A percentile compares a stretch with the other conserved stretches of the same genome.
Conservation (phyloP, 2,329 filamentous ascomycete species). For the Talaromyces funiculosus region DNA sequence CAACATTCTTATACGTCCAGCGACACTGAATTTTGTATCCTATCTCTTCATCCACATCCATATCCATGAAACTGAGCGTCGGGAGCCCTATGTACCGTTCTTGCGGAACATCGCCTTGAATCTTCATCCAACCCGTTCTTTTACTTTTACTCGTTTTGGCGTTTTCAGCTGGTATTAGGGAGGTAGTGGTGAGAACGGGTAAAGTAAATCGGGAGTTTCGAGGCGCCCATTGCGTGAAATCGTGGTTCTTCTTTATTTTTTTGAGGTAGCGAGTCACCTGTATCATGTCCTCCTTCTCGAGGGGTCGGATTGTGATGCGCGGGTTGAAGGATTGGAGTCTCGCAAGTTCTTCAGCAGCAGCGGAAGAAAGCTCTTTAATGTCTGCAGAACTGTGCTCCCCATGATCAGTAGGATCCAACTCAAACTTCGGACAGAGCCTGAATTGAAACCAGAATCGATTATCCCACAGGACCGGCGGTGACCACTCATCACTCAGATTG, state of each 20-base stretch:
- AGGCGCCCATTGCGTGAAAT: conserved; percentile 2
- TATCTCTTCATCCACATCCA: conserved; percentile 16
- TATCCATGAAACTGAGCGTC: neutral
- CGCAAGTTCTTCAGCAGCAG: neutral
- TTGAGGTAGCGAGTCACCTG: neutral
- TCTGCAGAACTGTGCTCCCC: neutral
- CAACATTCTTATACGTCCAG: conserved; percentile 38
- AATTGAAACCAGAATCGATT: conserved; percentile 53
- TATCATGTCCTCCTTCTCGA: conserved; percentile 4
- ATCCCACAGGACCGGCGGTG: conserved; percentile 46
- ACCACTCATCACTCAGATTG: conserved; percentile 14
- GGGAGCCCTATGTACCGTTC: neutral
- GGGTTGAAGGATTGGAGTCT: neutral
- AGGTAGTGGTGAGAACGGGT: conserved; percentile 24
- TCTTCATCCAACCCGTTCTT: conserved; percentile 18
- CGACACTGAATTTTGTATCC: conserved; percentile 27
- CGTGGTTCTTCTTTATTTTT: neutral
- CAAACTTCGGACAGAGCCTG: conserved; percentile 20
- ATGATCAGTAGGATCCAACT: neutral
- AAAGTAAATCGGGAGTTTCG: conserved; percentile 31
- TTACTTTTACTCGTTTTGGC: neutral
- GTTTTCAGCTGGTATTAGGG: neutral
- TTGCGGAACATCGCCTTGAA: conserved; percentile 1
- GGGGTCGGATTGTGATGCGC: conserved; percentile 2
- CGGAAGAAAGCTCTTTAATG: neutral